Evolutionary conservation across 1,139 yeast species (phyloP), one percentile per base, ranked within the genome.

Genomic region (Tardiomyces depauwii): DNA sequence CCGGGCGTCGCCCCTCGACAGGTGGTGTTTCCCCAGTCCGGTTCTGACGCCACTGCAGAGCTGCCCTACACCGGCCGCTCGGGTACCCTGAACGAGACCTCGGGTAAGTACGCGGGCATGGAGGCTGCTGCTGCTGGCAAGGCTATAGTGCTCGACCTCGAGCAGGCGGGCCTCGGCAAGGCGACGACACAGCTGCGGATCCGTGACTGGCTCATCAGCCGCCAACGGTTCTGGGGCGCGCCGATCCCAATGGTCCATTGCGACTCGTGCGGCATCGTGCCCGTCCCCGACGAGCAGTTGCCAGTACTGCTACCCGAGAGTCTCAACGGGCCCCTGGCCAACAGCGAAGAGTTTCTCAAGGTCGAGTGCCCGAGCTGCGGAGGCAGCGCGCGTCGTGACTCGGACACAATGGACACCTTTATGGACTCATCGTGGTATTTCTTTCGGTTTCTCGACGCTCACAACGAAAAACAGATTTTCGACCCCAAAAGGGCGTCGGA

Each of bases 181-280:
- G 52, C 57, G 6, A 70, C 76, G 2, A 73, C 73, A 0, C 82
- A 81, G 50, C 82, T 73, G 58, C 75, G 80, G 55, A 68, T 91
- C 32, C 73, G 96, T 54, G 98, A 91, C 60, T 91, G 98, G 98
- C 72, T 91, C 36, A 83, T 91, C 41, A 82, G 94, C 59, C 77
- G 98, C 57, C 98, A 91, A 65, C 70, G 98, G 49, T 91, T 84
- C 62, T 91, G 98, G 98, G 98, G 98, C 27, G 94, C 97, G 0
- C 98, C 98, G 2, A 91, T 91, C 47, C 98, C 98, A 2, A 86
- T 91, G 36, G 70, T 91, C 21, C 94, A 91, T 56, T 91, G 98
- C 66, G 73, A 73, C 9, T 55, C 64, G 4, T 91, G 98, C 71
- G 98, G 98, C 1, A 68, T 81, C 0, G 95, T 87, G 1, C 83